A percentile compares a stretch with the other conserved stretches of the same genome.
Conservation (phyloP, 1,284 basidiomycete species). For the Entoloma clypeatum region DNA sequence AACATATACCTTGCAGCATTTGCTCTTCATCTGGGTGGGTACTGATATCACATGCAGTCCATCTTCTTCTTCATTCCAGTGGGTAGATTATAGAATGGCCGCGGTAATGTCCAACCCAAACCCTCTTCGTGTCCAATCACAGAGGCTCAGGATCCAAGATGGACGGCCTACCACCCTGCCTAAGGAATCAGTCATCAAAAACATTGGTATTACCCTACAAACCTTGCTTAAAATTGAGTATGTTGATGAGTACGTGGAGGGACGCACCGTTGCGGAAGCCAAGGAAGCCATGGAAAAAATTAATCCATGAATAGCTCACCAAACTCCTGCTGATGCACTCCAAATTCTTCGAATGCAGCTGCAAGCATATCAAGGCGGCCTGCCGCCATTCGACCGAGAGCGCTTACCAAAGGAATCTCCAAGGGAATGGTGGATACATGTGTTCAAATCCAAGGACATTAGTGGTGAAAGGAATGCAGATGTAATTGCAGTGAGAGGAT, state of each 20-base stretch:
- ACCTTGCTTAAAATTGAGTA: conserved; percentile 14
- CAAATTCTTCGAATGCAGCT: conserved; percentile 9
- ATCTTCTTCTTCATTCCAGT: conserved; percentile 4
- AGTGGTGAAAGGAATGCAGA: conserved; percentile 1
- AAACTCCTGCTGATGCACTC: conserved; percentile 12
- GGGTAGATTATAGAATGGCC: conserved; percentile 13
- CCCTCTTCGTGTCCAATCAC: conserved; percentile 11
- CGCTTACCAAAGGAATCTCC: conserved; percentile 3
- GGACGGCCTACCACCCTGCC: conserved; percentile 1
- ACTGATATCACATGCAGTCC: conserved; percentile 4
- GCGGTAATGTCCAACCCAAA: conserved; percentile 16
- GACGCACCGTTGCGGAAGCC: conserved; percentile 7
- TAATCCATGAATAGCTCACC: conserved; percentile 14
- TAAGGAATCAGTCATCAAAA: conserved; percentile 5
- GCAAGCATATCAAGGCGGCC: conserved; percentile 7
- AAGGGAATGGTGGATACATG: conserved; percentile 14
- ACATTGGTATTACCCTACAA: conserved; percentile 9
- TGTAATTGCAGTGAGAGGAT: neutral
- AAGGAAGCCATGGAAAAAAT: conserved; percentile 11
- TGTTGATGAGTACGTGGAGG: conserved; percentile 11
- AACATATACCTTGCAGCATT: conserved; percentile 20
- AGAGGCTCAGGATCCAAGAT: conserved; percentile 3
- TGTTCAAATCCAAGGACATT: neutral
- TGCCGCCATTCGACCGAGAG: conserved; percentile 12
- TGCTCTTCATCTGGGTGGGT: conserved; percentile 18